These are phyloP conservation scores for Pleodorina starrii DNA, from an alignment of 139 green algal species.

Conservation along the genomic window DNA sequence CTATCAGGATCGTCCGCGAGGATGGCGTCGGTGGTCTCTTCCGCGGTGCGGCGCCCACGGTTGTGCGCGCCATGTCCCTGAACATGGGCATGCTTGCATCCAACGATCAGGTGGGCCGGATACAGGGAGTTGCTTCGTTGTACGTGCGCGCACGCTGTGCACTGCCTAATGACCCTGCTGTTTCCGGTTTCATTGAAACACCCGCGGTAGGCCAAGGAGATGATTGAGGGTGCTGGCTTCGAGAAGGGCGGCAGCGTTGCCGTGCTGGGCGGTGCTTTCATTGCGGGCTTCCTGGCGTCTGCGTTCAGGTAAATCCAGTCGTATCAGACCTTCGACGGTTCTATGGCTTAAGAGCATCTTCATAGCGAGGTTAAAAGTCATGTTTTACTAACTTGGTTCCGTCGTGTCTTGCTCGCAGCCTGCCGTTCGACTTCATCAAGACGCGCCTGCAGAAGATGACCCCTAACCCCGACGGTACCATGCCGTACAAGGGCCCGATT, in stretches of 20 bases:
- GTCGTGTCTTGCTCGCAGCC: slow-evolving; percentile 29
- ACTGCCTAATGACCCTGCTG: too few species aligned
- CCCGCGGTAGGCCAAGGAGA: slow-evolving; percentile 96
- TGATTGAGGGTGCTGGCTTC: slow-evolving; percentile 84
- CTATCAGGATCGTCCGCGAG: slow-evolving; percentile 87
- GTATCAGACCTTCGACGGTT: background rate
- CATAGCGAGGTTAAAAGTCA: too few species aligned
- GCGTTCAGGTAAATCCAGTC: slow-evolving; percentile 68
- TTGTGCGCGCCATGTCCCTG: slow-evolving; percentile 97
- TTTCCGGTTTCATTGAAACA: too few species aligned
- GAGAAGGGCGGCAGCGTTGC: slow-evolving; percentile 69
- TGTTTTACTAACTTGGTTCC: background rate
- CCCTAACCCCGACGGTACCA: slow-evolving; percentile 86
- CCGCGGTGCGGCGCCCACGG: slow-evolving; percentile 93
- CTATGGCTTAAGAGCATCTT: background rate
- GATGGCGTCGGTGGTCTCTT: slow-evolving; percentile 92
- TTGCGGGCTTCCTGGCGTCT: slow-evolving; percentile 95
- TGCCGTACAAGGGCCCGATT: slow-evolving; percentile 89
- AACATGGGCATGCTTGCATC: slow-evolving; percentile 99
- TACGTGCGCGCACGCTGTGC: too few species aligned
- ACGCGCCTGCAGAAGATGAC: slow-evolving; percentile 96
- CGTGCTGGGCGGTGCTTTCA: slow-evolving; percentile 80
- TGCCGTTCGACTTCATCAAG: slow-evolving; percentile 99
- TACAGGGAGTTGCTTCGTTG: too few species aligned
- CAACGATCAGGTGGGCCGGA: slow-evolving; percentile 91